Conservation (phyloP, 73 alveolate species). For the Uronychia binucleata region DNA sequence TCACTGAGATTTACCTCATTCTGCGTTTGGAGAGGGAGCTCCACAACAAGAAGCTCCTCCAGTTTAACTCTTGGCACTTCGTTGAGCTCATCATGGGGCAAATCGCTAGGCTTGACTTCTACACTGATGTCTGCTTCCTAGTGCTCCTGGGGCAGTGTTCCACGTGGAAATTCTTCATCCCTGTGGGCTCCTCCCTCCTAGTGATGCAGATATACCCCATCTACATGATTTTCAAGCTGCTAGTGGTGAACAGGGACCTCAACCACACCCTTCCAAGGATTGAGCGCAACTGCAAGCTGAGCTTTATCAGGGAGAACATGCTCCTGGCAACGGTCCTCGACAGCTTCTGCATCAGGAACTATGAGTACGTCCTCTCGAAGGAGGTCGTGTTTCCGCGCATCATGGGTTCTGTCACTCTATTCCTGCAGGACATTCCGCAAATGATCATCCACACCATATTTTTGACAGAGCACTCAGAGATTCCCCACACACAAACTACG, state of each 20-base stretch:
- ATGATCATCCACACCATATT: constrained; percentile 10
- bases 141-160: constrained; percentile 4
- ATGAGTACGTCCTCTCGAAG: constrained; percentile 12
- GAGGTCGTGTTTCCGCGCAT: constrained; percentile 6
- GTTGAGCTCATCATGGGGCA: constrained; percentile 27
- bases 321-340: constrained; percentile 26
- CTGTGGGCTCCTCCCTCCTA: not conserved
- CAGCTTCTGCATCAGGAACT: constrained; percentile 22
- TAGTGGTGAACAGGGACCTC: not conserved
- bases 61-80: constrained; percentile 14
- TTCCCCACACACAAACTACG: constrained; percentile 15
- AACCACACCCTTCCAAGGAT: constrained; percentile 22
- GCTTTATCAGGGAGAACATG: constrained; percentile 35
- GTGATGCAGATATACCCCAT: constrained; percentile 18
- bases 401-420: constrained; percentile 17
- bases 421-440: constrained; percentile 30
- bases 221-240: constrained; percentile 15
- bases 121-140: constrained; percentile 17
- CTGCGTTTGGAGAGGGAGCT: constrained; percentile 5
- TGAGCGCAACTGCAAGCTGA: constrained; percentile 31
- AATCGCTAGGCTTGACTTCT: constrained; percentile 19
- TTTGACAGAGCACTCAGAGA: not conserved
- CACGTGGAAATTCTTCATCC: not conserved
- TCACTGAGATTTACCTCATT: constrained; percentile 2
- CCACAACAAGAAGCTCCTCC: not conserved